A percentile compares a stretch with the other conserved stretches of the same genome.
Conservation (phyloP, 169 alveolate genomes). For the Cryptosporidium andersoni region DNA sequence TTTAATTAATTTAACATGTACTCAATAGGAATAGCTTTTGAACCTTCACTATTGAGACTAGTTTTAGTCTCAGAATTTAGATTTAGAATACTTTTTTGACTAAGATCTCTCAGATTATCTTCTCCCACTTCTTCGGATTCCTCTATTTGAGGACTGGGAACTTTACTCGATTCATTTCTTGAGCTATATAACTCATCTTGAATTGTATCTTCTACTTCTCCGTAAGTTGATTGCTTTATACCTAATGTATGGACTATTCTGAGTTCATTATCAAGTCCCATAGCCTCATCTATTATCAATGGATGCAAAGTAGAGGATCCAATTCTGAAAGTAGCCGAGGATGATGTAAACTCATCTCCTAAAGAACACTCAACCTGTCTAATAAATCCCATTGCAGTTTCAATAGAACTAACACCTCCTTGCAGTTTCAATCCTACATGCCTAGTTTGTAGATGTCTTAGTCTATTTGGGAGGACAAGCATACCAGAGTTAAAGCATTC, state of each 20-base stretch:
- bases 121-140: too few species aligned
- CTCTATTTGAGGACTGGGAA: too few species aligned
- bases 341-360: constrained; percentile 42
- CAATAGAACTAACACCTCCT: constrained; percentile 65
- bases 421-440: constrained; percentile 55
- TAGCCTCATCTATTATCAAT: constrained; percentile 19
- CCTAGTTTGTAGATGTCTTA: constrained; percentile 48
- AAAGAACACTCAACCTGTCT: constrained; percentile 32
- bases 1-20: too few species aligned
- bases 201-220: constrained; percentile 5
- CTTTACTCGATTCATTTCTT: too few species aligned
- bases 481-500: constrained; percentile 55
- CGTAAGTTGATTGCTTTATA: constrained; percentile 7
- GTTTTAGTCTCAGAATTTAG: too few species aligned
- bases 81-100: too few species aligned
- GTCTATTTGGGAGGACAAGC: constrained; percentile 41
- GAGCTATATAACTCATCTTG: not conserved
- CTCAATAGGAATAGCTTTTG: too few species aligned
- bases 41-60: too few species aligned
- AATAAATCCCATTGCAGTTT: constrained; percentile 31
- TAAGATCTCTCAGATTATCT: too few species aligned
- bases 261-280: constrained; percentile 61
- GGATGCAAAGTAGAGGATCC: constrained; percentile 69
- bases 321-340: constrained; percentile 66
- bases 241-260: constrained; percentile 65